Conservation (phyloP, 1,139 yeast species). For the Pichia sp. region DNA sequence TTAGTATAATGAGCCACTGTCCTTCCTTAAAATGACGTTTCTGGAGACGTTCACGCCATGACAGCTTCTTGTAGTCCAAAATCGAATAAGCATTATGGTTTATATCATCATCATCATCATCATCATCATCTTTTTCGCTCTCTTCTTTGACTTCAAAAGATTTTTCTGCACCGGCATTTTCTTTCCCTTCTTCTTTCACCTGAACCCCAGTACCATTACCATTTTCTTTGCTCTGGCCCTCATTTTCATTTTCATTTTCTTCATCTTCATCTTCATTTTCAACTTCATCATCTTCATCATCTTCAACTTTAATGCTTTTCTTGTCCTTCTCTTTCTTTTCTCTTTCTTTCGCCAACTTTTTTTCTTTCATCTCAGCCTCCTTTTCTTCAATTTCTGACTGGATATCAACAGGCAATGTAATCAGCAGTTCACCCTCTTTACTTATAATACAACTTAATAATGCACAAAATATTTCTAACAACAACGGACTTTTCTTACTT, state of each 20-base stretch:
- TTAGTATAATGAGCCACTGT: slow-evolving; percentile 72
- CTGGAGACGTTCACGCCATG: slow-evolving; percentile 76
- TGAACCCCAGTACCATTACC: slow-evolving; percentile 19
- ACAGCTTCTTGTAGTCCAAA: slow-evolving; percentile 54
- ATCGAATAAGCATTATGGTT: slow-evolving; percentile 53
- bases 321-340: slow-evolving; percentile 20
- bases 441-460: slow-evolving; percentile 43
- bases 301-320: slow-evolving; percentile 8
- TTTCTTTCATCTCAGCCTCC: slow-evolving; percentile 16
- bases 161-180: slow-evolving; percentile 18
- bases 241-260: slow-evolving; percentile 9
- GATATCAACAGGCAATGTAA: slow-evolving; percentile 26
- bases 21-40: slow-evolving; percentile 79
- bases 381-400: slow-evolving; percentile 26
- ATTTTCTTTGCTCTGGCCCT: slow-evolving; percentile 19
- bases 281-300: slow-evolving; percentile 21
- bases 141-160: slow-evolving; percentile 15
- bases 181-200: slow-evolving; percentile 18
- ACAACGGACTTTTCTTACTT: slow-evolving; percentile 47
- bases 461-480: slow-evolving; percentile 73
- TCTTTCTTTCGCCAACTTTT: slow-evolving; percentile 24
- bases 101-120: slow-evolving; percentile 27
- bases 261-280: slow-evolving; percentile 19
- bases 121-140: slow-evolving; percentile 13
- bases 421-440: slow-evolving; percentile 35